phyloP scores from a whole-genome alignment of 176 grass and related monocot genomes.

The Triticum timopheevii region DNA sequence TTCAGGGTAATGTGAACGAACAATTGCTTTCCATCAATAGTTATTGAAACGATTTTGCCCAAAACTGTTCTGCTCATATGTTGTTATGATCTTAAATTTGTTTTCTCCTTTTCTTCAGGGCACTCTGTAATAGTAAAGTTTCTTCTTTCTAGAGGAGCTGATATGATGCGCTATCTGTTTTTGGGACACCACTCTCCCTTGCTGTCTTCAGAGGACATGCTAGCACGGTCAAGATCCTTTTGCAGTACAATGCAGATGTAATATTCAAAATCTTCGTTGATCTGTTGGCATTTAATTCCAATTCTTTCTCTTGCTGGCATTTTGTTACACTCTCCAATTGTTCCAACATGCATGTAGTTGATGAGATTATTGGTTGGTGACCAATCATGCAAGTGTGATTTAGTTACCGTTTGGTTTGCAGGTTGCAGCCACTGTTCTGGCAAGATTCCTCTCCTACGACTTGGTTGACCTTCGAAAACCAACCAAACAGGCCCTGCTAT shows the following conservation, averaged over 20 bases:
- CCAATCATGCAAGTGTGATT: neutral
- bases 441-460: neutral
- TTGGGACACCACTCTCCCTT: slow-evolving; percentile 31
- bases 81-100: neutral
- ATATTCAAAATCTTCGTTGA: neutral
- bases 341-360: neutral
- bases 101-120: slow-evolving; percentile 14
- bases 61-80: neutral
- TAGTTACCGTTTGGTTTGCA: neutral
- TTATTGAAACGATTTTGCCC: neutral
- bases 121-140: slow-evolving; percentile 27
- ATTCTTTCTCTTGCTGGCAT: neutral
- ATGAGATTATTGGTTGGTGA: neutral
- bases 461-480: neutral
- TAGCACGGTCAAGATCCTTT: slow-evolving; percentile 35
- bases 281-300: neutral
- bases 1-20: neutral
- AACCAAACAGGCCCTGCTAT: neutral
- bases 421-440: neutral
- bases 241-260: slow-evolving; percentile 6
- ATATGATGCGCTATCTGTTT: neutral
- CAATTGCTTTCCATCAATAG: neutral
- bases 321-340: neutral
- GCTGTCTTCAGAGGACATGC: slow-evolving; percentile 25
- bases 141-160: slow-evolving; percentile 41